Evolutionary conservation across 2,329 filamentous ascomycete species (phyloP).

Genomic region (Plenodomus lindquistii): DNA sequence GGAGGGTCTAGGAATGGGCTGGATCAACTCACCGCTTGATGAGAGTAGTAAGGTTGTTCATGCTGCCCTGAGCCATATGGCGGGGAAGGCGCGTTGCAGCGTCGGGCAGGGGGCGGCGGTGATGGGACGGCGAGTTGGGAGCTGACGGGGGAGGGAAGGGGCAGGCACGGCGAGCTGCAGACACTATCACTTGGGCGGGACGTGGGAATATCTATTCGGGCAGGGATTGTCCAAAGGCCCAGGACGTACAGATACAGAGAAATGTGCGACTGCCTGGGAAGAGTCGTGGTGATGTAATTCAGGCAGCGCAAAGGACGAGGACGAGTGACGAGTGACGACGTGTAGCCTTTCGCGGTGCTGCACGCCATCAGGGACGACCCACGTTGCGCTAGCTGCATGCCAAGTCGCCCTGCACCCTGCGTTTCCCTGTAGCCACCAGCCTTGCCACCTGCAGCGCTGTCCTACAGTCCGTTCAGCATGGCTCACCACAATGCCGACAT

Average conservation of each 20-base stretch:
- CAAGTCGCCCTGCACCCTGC: slow-evolving; percentile 3
- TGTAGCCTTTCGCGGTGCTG: background rate
- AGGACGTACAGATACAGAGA: background rate
- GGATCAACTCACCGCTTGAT: slow-evolving; percentile 82
- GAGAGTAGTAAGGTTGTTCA: slow-evolving; percentile 95
- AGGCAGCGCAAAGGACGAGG: background rate
- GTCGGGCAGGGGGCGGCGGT: slow-evolving; percentile 27
- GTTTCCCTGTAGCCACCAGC: too few species aligned
- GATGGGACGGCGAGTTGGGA: slow-evolving; percentile 18
- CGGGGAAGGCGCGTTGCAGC: slow-evolving; percentile 29
- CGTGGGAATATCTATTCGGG: background rate
- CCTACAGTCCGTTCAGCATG: slow-evolving; percentile 10
- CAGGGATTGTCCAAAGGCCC: background rate
- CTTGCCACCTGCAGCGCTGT: background rate
- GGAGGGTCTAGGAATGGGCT: slow-evolving; percentile 1
- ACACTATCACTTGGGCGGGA: slow-evolving; percentile 9
- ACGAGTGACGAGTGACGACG: background rate
- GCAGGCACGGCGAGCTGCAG: slow-evolving; percentile 31
- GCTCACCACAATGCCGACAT: slow-evolving; percentile 31
- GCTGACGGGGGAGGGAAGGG: slow-evolving; percentile 32
- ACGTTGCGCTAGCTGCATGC: slow-evolving; percentile 5
- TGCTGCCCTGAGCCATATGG: slow-evolving; percentile 76
- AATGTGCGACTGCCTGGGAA: background rate
- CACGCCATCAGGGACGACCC: background rate
- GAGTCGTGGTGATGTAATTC: background rate